Conservation (phyloP, 352 stramenopile species). For the Pythium graminicola region DNA sequence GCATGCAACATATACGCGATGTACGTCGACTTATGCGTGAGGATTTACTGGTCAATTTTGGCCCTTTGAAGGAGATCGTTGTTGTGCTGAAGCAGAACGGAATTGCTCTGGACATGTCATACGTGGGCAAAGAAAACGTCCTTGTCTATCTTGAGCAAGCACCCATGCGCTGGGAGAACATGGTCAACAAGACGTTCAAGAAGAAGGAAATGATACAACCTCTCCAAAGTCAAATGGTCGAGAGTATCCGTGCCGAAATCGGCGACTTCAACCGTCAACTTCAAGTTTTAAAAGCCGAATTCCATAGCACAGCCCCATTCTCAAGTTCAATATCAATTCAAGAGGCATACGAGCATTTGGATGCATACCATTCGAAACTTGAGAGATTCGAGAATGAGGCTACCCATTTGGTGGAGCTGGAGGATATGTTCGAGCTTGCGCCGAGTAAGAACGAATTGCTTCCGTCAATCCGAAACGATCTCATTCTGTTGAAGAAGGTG, state of each 20-base stretch:
- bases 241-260: constrained; percentile 70
- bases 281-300: constrained; percentile 54
- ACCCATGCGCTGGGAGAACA: constrained; percentile 87
- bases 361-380: constrained; percentile 80
- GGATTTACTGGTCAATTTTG: constrained; percentile 72
- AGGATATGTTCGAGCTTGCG: constrained; percentile 94
- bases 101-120: constrained; percentile 86
- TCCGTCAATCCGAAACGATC: constrained; percentile 69
- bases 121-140: constrained; percentile 78
- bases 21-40: constrained; percentile 78
- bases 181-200: constrained; percentile 91
- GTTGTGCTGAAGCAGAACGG: constrained; percentile 77
- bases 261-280: constrained; percentile 69
- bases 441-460: constrained; percentile 80
- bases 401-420: constrained; percentile 79
- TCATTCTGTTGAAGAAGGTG: constrained; percentile 86
- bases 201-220: constrained; percentile 90
- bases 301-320: constrained; percentile 53
- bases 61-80: constrained; percentile 73
- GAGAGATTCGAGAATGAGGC: constrained; percentile 77
- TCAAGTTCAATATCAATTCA: constrained; percentile 25
- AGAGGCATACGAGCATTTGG: constrained; percentile 83
- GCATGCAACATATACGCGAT: constrained; percentile 87
- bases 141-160: constrained; percentile 84
- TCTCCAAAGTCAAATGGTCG: constrained; percentile 84